Conservation (phyloP, 2,329 filamentous ascomycete species). For the Hirsutella minnesotensis region DNA sequence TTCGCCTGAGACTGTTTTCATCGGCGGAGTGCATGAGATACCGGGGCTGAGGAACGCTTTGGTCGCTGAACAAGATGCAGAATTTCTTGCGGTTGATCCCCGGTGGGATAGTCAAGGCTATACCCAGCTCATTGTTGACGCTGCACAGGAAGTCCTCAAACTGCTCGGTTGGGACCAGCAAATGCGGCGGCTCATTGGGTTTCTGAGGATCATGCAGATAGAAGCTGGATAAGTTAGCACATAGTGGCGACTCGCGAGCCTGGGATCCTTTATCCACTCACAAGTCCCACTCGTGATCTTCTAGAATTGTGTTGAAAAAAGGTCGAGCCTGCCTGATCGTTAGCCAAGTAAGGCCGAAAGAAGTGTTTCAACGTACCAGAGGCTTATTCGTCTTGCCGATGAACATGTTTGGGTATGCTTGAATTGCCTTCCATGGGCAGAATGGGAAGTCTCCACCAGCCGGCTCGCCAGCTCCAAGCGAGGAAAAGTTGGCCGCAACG, state of each 20-base stretch:
- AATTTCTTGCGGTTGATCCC: constrained; percentile 42
- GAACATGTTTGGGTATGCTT: constrained; percentile 47
- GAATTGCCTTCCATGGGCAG: constrained; percentile 40
- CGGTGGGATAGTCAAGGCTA: constrained; percentile 44
- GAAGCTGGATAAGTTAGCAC: constrained; percentile 36
- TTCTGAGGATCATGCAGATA: constrained; percentile 47
- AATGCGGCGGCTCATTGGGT: constrained; percentile 36
- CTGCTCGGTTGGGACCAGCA: constrained; percentile 58
- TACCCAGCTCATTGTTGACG: constrained; percentile 48
- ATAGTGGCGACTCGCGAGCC: too few relatives aligned
- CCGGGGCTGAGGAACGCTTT: constrained; percentile 50
- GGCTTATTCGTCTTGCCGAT: constrained; percentile 40
- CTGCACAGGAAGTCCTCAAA: constrained; percentile 50
- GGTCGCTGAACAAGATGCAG: constrained; percentile 46
- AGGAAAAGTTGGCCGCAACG: constrained; percentile 9
- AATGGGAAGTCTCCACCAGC: constrained; percentile 22
- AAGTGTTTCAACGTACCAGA: constrained; percentile 21
- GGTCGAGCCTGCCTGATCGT: constrained; percentile 20
- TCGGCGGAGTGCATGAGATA: constrained; percentile 50
- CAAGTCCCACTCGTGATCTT: constrained; percentile 61
- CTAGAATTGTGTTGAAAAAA: constrained; percentile 49
- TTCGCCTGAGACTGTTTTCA: constrained; percentile 20
- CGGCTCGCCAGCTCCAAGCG: constrained; percentile 13
- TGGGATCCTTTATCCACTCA: constrained; percentile 24
- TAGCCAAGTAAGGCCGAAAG: neutral